Percentiles rank a stretch among this genome's conserved stretches.
phyloP scores from a whole-genome alignment of 495 filamentous ascomycete genomes.

The Trichoderma erinaceum region DNA sequence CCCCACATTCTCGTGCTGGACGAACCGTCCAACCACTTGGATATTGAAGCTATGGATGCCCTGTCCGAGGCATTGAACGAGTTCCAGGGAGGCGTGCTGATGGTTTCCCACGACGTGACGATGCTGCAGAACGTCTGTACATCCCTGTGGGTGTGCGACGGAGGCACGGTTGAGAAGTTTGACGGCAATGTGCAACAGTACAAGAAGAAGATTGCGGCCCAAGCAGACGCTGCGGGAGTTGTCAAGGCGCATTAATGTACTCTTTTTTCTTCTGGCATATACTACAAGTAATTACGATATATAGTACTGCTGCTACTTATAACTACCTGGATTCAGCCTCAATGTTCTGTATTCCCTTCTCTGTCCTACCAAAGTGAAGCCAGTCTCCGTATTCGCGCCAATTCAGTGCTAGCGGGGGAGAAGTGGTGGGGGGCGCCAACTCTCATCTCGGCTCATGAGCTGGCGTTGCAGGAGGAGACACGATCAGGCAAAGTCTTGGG shows the following conservation, averaged over 20 bases:
- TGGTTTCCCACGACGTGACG: conserved; percentile 99
- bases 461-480: conserved; percentile 6
- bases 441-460: conserved; percentile 12
- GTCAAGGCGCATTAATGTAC: conserved; percentile 50
- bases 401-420: background rate
- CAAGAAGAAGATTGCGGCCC: conserved; percentile 90
- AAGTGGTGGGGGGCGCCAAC: conserved; percentile 4
- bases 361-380: background rate
- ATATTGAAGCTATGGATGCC: conserved; percentile 99
- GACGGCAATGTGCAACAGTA: conserved; percentile 92
- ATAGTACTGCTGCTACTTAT: background rate
- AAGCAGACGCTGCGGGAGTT: conserved; percentile 83
- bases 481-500: background rate
- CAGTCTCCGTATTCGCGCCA: background rate
- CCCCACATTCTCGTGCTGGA: conserved; percentile 97
- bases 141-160: conserved; percentile 93
- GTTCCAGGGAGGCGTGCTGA: conserved; percentile 92
- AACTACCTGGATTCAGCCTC: too few relatives aligned
- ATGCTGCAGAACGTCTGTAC: conserved; percentile 93
- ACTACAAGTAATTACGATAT: background rate
- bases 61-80: conserved; percentile 71
- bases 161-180: conserved; percentile 94
- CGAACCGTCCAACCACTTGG: conserved; percentile 95
- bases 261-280: background rate
- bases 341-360: background rate